Base-by-base conservation (phyloP, 108 stramenopile genomes). In the Cyclotella sp. region DNA sequence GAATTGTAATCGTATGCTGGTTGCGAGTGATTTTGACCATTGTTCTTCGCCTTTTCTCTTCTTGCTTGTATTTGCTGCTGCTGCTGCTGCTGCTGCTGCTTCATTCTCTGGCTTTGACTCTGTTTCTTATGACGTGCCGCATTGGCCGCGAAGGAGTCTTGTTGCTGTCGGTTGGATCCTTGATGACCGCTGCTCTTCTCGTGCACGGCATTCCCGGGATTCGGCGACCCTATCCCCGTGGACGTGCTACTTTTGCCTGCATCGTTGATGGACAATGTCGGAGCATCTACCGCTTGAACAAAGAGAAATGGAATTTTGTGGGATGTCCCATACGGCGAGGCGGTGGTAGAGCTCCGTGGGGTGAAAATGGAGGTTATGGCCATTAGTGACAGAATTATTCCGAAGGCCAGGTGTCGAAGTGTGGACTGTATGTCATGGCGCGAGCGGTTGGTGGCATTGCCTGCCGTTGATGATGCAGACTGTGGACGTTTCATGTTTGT, bases 1-100 rank as follows among this genome's bases (percentile, higher is more conserved):
- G 82, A 63, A 52, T 76, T 41, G 44, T 72, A 76, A 28, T 68
- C 51, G 30, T 51, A 53, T 0, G 34, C 34, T 6, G 21, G 54
- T 5, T 42, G 63, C 16, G n/a, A n/a, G n/a, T n/a, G n/a, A n/a
- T n/a, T n/a, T n/a, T n/a, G n/a, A n/a, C n/a, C n/a, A n/a, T n/a
- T n/a, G n/a, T n/a, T n/a, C n/a, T n/a, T n/a, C n/a, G 46, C 40
- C 12, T 60, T 58, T 27, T 49, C 49, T 15, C 44, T 46, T 49
- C n/a, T 18, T 11, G 40, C 34, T 19, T 18, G 3, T 49, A 30
- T 40, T 75, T 1, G 14, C 58, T 43, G 19, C 44, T 73, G 27
- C 30, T 62, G 45, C 16, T 54, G 39, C 24, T 47, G 58, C 15
- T 9, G 51, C 15, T 68, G 53, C 46, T 69, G 68, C 29, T 51